A percentile compares a stretch with the other conserved stretches of the same genome.
Conservation (phyloP, 75 land plant genomes). For the Picea sitchensis region DNA sequence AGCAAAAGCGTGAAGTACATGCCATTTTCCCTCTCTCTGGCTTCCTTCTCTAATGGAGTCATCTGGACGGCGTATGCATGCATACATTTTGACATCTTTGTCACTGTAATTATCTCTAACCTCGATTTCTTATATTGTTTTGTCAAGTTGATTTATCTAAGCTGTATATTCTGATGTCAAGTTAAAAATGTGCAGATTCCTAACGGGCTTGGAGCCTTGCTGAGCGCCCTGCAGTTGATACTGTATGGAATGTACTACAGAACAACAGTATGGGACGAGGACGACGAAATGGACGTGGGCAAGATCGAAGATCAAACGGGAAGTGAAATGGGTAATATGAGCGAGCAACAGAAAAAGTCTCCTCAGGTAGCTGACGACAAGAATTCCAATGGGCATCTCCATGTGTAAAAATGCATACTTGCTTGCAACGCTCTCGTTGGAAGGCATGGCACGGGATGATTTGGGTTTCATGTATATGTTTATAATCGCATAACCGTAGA, state of each 20-base stretch:
- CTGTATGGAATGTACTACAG: conserved; percentile 37
- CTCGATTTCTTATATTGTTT: not conserved
- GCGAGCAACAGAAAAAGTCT: too few relatives aligned
- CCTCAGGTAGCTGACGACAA: too few relatives aligned
- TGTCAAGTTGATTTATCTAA: not conserved
- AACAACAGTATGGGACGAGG: conserved; percentile 11
- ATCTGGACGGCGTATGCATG: conserved; percentile 59
- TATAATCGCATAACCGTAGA: too few relatives aligned
- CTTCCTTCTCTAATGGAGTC: conserved; percentile 41
- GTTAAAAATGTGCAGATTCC: conserved; percentile 39
- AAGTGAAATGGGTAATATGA: too few relatives aligned
- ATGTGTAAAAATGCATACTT: too few relatives aligned
- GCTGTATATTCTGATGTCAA: not conserved
- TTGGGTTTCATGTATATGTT: too few relatives aligned
- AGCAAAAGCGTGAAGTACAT: conserved; percentile 61
- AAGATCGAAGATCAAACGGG: too few relatives aligned
- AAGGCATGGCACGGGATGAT: too few relatives aligned
- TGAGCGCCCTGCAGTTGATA: conserved; percentile 38
- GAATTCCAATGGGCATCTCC: too few relatives aligned
- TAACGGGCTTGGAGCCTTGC: conserved; percentile 49
- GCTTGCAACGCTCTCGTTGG: too few relatives aligned
- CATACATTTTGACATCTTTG: conserved; percentile 37
- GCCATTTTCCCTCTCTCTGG: conserved; percentile 62
- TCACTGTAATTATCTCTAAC: conserved; percentile 25
- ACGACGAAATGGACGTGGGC: not conserved